Percentiles rank a stretch among this genome's conserved stretches.
phyloP scores from a whole-genome alignment of 208 protist species.

The Tritrichomonas foetus region DNA sequence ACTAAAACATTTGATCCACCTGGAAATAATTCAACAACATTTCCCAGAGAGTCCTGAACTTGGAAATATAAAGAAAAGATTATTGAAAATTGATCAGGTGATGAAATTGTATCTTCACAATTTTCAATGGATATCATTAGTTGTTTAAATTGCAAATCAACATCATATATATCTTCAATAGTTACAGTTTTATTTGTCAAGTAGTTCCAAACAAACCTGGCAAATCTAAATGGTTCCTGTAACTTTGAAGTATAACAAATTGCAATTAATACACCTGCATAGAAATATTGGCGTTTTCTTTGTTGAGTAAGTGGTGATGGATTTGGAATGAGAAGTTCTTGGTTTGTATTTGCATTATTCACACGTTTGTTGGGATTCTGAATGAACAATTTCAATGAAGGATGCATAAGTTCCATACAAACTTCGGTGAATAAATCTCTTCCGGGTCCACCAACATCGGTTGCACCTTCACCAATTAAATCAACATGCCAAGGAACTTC shows the following conservation, averaged over 20 bases:
- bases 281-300: background rate
- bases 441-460: background rate
- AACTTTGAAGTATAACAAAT: slow-evolving; percentile 14
- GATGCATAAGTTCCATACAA: slow-evolving; percentile 27
- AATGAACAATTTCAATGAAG: background rate
- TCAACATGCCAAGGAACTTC: background rate
- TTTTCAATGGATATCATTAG: background rate
- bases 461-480: slow-evolving; percentile 25
- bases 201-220: background rate
- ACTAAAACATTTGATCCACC: background rate
- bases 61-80: background rate
- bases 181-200: background rate
- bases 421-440: slow-evolving; percentile 38
- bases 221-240: slow-evolving; percentile 21
- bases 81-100: background rate
- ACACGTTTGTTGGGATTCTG: background rate
- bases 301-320: background rate
- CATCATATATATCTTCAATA: background rate
- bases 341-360: background rate
- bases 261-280: slow-evolving; percentile 1
- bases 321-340: slow-evolving; percentile 26
- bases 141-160: slow-evolving; percentile 15
- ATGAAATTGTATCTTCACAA: background rate
- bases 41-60: background rate
- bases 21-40: background rate